A percentile compares a stretch with the other conserved stretches of the same genome.
Conservation (phyloP, 202 grass and related monocot genomes). For the Bolboschoenoplectus hybrid region DNA sequence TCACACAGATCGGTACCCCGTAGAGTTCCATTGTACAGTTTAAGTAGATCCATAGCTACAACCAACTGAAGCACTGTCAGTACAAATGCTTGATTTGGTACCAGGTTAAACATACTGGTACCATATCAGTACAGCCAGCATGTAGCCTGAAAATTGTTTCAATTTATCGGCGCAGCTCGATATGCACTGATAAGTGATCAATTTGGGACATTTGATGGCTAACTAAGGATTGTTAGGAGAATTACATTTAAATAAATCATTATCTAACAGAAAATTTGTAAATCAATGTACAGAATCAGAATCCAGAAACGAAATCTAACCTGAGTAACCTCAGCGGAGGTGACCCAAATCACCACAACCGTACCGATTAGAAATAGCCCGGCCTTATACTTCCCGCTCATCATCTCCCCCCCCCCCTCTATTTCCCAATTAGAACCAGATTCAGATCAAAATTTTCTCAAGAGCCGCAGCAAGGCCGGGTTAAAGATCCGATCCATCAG, state of each 20-base stretch:
- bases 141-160: neutral
- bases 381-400: slow-evolving; percentile 69
- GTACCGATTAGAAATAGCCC: slow-evolving; percentile 75
- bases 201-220: neutral
- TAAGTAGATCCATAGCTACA: neutral
- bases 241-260: slow-evolving; percentile 9
- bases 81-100: neutral
- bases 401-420: neutral
- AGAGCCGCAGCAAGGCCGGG: neutral
- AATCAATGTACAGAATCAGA: neutral
- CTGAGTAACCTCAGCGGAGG: slow-evolving; percentile 98
- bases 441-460: neutral
- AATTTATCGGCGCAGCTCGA: neutral
- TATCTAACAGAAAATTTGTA: neutral
- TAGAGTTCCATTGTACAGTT: neutral
- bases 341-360: slow-evolving; percentile 95
- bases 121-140: neutral
- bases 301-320: slow-evolving; percentile 26
- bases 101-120: neutral
- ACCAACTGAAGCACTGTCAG: neutral
- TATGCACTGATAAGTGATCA: neutral
- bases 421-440: slow-evolving; percentile 24
- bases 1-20: neutral
- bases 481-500: neutral
- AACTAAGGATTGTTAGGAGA: neutral